phyloP scores from a whole-genome alignment of 805 yeast genomes.

The Cyberlindnera mycetangii region DNA sequence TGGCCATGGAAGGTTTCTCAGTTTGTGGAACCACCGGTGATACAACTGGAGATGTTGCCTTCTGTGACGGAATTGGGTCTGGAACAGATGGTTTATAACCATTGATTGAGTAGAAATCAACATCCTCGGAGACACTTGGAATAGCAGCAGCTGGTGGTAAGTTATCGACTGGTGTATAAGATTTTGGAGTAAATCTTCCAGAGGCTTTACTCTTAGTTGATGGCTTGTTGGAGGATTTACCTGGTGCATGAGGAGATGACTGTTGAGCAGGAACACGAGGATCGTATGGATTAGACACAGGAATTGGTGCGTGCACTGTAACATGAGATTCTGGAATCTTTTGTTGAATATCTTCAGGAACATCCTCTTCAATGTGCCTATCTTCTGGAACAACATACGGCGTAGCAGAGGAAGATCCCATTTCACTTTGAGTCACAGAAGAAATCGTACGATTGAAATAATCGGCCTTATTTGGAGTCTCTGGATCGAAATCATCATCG shows the following conservation, averaged over 20 bases:
- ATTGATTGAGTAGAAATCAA: slow-evolving; percentile 18
- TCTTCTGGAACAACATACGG: slow-evolving; percentile 17
- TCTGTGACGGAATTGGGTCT: neutral
- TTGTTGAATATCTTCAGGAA: slow-evolving; percentile 7
- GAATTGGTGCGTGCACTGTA: neutral
- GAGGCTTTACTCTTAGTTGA: slow-evolving; percentile 14
- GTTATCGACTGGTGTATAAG: slow-evolving; percentile 13
- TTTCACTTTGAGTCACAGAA: slow-evolving; percentile 16
- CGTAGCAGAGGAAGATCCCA: slow-evolving; percentile 16
- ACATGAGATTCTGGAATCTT: slow-evolving; percentile 3
- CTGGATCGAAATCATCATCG: slow-evolving; percentile 1
- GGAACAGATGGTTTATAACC: slow-evolving; percentile 11
- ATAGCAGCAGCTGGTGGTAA: neutral
- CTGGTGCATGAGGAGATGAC: slow-evolving; percentile 9
- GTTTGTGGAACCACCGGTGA: neutral
- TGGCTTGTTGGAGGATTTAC: neutral
- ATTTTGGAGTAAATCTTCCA: slow-evolving; percentile 17
- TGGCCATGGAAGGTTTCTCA: neutral
- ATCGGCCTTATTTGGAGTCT: slow-evolving; percentile 3
- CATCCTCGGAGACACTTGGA: slow-evolving; percentile 15
- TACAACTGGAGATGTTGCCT: neutral
- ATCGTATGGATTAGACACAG: neutral
- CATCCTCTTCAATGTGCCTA: too few species aligned
- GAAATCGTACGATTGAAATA: neutral
- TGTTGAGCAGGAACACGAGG: slow-evolving; percentile 1